Conservation (phyloP, 1,284 basidiomycete genomes). For the Ustilago loliicola region DNA sequence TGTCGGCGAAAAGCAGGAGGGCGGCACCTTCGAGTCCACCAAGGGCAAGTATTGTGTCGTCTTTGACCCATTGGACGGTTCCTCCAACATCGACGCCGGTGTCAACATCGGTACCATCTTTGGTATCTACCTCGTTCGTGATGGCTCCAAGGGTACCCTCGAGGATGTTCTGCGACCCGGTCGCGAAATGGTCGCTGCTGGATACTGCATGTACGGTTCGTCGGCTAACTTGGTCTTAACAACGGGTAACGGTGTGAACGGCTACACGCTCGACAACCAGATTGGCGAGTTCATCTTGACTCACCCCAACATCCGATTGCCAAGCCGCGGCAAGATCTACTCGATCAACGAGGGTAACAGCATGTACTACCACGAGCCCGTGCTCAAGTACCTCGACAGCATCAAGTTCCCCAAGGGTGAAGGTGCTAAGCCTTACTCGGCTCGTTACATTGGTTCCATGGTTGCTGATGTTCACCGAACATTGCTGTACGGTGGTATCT, state of each 20-base stretch:
- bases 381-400: slow-evolving; percentile 84
- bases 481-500: slow-evolving; percentile 96
- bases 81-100: slow-evolving; percentile 99
- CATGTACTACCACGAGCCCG: slow-evolving; percentile 84
- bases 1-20: slow-evolving; percentile 76
- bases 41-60: slow-evolving; percentile 83
- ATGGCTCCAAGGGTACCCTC: slow-evolving; percentile 83
- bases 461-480: slow-evolving; percentile 98
- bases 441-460: slow-evolving; percentile 96
- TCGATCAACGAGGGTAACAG: slow-evolving; percentile 99
- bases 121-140: slow-evolving; percentile 86
- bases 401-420: slow-evolving; percentile 80
- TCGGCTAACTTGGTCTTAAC: slow-evolving; percentile 97
- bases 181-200: slow-evolving; percentile 96
- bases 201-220: slow-evolving; percentile 87
- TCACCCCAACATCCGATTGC: slow-evolving; percentile 95
- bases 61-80: slow-evolving; percentile 98
- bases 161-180: slow-evolving; percentile 93
- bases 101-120: slow-evolving; percentile 99
- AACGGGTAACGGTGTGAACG: slow-evolving; percentile 95
- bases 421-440: slow-evolving; percentile 71
- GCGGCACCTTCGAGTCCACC: slow-evolving; percentile 64
- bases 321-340: slow-evolving; percentile 96
- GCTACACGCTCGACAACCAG: slow-evolving; percentile 92
- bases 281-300: slow-evolving; percentile 97